Evolutionary conservation across 257 asterid species (phyloP).

Genomic region (Capsicum pubescens): DNA sequence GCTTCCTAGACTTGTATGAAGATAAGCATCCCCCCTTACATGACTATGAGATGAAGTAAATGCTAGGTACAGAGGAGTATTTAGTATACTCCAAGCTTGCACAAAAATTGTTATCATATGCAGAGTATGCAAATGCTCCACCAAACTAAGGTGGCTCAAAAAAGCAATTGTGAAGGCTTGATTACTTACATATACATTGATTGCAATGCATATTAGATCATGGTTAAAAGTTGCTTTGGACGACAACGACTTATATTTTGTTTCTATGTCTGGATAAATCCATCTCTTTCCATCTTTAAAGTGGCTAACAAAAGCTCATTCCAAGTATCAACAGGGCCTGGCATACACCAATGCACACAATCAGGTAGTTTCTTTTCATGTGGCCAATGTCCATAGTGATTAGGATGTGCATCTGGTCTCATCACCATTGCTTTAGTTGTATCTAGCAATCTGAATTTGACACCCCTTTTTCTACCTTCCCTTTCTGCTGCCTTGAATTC

Average conservation of each 20-base stretch:
- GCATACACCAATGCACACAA: conserved; percentile 48
- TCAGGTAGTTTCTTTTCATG: conserved; percentile 52
- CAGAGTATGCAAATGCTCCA: too few relatives aligned
- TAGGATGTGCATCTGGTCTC: conserved; percentile 79
- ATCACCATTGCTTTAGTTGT: conserved; percentile 54
- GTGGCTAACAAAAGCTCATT: conserved; percentile 37
- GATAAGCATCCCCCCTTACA: too few relatives aligned
- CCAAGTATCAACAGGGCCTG: conserved; percentile 46
- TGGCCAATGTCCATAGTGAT: conserved; percentile 67
- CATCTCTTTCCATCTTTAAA: conserved; percentile 33
- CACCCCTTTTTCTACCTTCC: conserved; percentile 38
- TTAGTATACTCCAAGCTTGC: too few relatives aligned
- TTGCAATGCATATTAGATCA: neutral
- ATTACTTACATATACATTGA: neutral
- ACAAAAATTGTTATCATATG: too few relatives aligned
- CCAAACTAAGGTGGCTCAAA: too few relatives aligned
- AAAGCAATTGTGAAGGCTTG: neutral
- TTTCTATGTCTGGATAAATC: conserved; percentile 16
- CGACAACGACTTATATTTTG: neutral
- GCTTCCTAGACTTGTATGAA: too few relatives aligned
- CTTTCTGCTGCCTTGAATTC: conserved; percentile 52
- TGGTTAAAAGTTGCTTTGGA: neutral
- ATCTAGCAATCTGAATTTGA: conserved; percentile 53
- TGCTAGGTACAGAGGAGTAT: too few relatives aligned
- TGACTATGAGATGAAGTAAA: too few relatives aligned